Base-by-base conservation (phyloP, 2,329 filamentous ascomycete species). In the Ophiostoma sp. region DNA sequence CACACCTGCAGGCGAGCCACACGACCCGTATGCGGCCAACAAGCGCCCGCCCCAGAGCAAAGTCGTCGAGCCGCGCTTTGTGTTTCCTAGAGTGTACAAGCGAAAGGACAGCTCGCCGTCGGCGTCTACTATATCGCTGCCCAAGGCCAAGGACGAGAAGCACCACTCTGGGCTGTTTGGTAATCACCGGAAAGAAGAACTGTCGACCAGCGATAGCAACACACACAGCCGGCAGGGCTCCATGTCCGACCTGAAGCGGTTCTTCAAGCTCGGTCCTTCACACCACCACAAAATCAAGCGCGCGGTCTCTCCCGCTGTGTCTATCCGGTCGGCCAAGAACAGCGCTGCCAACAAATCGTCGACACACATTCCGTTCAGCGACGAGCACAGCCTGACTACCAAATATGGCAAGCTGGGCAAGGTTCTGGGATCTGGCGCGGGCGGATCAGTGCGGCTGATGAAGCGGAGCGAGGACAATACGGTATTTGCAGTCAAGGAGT, bases 401-500 rank as follows among this genome's bases (percentile, higher is more conserved):
- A 97, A 94, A 77, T 99, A 98, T 78, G 95, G 95, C 65, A 98
- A 97, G 77, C 90, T 99, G 74, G 95, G 94, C 71, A 95, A 92
- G 77, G 92, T 98, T 0, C 85, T 99, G 15, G 95, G 95, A 5
- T 94, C 94, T 36, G 95, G 95, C 35, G 95, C 95, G 36, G 95
- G 95, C 68, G 95, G 95, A 35, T 98, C 94, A 0, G 95, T 99
- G 20, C 88, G 94, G 74, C 81, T 99, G 68, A 93, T 99, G 89
- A 97, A 95, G 82, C 88, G 95, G 72, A 94, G 89, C 76, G 94
- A 92, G 73, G 95, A 99, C 77, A 91, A 91, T 35, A 93, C 92
- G 7, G 95, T 96, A 0, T 99, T 99, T 79, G 95, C 95, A 0
- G 95, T 98, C 69, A 99, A 99, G 80, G 94, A 99, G 77, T 99